Evolutionary conservation across 2,329 filamentous ascomycete genomes (phyloP).

Genomic region (Sarocladium brachiariae): DNA sequence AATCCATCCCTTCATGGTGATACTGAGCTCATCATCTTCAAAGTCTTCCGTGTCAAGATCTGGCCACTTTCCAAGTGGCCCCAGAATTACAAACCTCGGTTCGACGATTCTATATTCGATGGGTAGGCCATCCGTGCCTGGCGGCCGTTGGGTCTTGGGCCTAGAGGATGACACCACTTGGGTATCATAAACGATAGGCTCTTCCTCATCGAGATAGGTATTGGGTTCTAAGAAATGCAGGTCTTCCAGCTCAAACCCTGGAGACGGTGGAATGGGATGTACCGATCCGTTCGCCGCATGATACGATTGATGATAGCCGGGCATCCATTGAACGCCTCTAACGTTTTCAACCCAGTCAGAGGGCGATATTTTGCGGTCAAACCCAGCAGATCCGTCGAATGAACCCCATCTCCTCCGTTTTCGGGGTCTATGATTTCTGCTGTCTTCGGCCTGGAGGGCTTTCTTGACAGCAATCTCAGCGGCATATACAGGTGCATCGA

Average conservation of each 20-base stretch:
- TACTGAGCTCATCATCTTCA: conserved; percentile 29
- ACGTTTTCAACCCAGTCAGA: conserved; percentile 7
- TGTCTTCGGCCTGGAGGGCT: conserved; percentile 16
- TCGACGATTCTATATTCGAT: not conserved
- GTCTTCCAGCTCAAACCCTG: conserved; percentile 5
- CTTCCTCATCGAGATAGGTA: conserved; percentile 28
- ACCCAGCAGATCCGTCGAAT: conserved; percentile 3
- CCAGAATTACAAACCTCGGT: conserved; percentile 4
- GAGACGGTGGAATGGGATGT: not conserved
- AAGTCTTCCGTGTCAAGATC: conserved; percentile 25
- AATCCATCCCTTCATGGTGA: conserved; percentile 37
- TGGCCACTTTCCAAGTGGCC: conserved; percentile 25
- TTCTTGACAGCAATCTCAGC: conserved; percentile 29
- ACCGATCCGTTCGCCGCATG: not conserved
- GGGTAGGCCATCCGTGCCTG: not conserved
- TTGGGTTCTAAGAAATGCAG: conserved; percentile 37
- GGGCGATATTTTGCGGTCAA: not conserved
- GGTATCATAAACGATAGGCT: not conserved
- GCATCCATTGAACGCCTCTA: not conserved
- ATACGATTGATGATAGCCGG: not conserved
- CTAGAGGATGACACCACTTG: not conserved
- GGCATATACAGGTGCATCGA: conserved; percentile 45
- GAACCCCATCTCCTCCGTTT: conserved; percentile 19
- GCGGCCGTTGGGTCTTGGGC: too few species aligned
- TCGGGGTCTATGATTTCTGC: conserved; percentile 12